Evolutionary conservation across 1,284 basidiomycete species (phyloP).

Genomic region (Leccinum olivaceoglutinosum): DNA sequence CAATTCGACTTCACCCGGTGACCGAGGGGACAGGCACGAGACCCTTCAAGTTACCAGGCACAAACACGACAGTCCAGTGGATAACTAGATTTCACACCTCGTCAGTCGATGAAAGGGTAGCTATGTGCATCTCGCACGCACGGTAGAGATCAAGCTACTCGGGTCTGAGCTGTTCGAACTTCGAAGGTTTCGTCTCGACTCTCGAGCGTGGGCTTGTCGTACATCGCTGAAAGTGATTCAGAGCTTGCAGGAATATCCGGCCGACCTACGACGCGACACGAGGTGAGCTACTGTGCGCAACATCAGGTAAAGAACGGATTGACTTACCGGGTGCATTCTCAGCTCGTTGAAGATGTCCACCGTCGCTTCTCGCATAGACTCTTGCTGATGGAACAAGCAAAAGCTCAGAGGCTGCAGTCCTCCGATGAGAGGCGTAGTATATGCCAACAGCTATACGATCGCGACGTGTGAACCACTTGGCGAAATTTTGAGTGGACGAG

Average conservation of each 20-base stretch:
- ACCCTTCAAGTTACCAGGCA: too few species aligned
- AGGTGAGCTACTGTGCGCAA: conserved; percentile 4
- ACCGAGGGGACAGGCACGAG: too few species aligned
- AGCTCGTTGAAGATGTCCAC: conserved; percentile 82
- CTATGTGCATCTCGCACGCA: too few species aligned
- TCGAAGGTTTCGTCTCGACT: conserved; percentile 28
- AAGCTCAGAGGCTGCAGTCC: conserved; percentile 85
- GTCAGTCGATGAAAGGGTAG: too few species aligned
- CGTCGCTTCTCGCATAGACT: conserved; percentile 69
- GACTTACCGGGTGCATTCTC: conserved; percentile 67
- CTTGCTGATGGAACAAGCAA: conserved; percentile 84
- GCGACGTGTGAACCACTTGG: background rate
- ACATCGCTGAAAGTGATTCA: conserved; percentile 93
- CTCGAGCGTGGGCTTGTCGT: conserved; percentile 61
- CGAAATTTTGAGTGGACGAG: background rate
- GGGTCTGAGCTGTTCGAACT: too few species aligned
- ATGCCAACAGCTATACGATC: conserved; percentile 66
- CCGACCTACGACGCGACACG: conserved; percentile 35
- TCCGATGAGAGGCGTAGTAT: conserved; percentile 72
- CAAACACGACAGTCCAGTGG: too few species aligned
- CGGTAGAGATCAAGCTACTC: too few species aligned
- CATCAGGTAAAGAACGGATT: background rate
- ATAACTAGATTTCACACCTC: too few species aligned
- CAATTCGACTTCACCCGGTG: too few species aligned
- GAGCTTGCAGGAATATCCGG: conserved; percentile 65